Evolutionary conservation across 192 early-diverging fungal species (phyloP), one percentile per base, ranked within the genome.

Genomic region (Helicostylum pulchrum): DNA sequence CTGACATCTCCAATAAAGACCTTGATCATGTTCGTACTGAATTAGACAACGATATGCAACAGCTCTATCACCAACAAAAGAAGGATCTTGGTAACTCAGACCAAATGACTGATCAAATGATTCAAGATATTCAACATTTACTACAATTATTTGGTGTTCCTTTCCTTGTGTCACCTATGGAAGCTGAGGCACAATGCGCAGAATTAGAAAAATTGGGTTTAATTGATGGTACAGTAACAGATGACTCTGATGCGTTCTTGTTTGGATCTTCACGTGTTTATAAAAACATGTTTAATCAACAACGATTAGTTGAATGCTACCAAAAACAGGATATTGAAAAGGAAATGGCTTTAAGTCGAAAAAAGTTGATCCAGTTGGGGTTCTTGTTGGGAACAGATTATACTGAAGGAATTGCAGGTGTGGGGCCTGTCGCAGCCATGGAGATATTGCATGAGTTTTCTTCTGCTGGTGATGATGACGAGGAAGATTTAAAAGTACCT

Each of bases 141-240:
- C 77, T 98, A 30, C 74, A 79, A 54, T 72, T 98, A 10, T 99
- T 97, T 88, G 97, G 97, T 1, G 78, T 98, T 30, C 97, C 97
- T 9, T 99, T 88, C 69, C 79, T 98, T 43, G 83, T 86, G 0
- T 91, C 96, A 23, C 95, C 97, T 0, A 92, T 92, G 89, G 97
- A 99, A 79, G 97, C 97, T 4, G 97, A 99, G 71, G 91, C 94
- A 6, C 96, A 99, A 77, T 99, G 97, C 61, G 97, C 97, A 4
- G 68, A 80, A 36, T 70, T 92, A 34, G 65, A 83, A 5, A 32
- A 75, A 2, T 67, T 74, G 2, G 64, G 70, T 3, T 77, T 97
- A 17, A 94, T 97, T 0, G 94, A 99, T 64, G 97, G 95, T 0
- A 94, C 98, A 54, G 82, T 98, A 42, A 97, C 96, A 0, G 97